Evolutionary conservation across 208 protist genomes (phyloP), one percentile per base, ranked within the genome.

Genomic region (Trypanosoma brucei): DNA sequence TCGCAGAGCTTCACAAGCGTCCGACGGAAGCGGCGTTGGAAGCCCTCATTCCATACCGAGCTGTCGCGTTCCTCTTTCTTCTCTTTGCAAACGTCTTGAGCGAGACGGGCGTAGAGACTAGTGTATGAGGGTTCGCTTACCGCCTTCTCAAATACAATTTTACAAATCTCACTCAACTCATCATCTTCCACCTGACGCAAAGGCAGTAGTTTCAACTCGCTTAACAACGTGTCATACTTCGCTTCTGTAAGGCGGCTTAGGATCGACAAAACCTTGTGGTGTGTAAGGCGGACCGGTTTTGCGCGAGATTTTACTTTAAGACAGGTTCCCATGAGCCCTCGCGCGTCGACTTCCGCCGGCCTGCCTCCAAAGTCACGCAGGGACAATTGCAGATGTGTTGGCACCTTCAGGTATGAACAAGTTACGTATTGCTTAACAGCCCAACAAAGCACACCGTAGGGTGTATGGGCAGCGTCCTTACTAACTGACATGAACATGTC

Each of bases 261-360:
- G 44, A 95, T 77, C 6, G 83, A 92, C 76, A 95, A 78, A 34
- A 95, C 84, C 64, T 95, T 95, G 74, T 92, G 83, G 62, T 84
- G 84, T 3, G 78, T 84, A 65, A 88, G 75, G 11, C 86, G 80
- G 9, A 85, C 78, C 30, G 79, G 76, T 67, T 84, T 84, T 30
- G 63, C 65, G 39, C 84, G 84, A 14, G 64, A 68, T 40, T 53
- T 77, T 13, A 59, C 68, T 68, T 76, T 86, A 1, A 90, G 60
- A 42, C 72, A 62, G 34, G 72, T 73, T 46, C 83, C 84, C 5
- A 94, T 64, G n/a, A 74, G 78, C 8, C 80, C 87, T 54, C 87
- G 82, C 30, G 44, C 77, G 37, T 78, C 55, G 54, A 74, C 77
- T 59, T 88, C 81, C 60, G 84, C 75, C 38, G 72, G 50, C 42